Evolutionary conservation across 1,139 yeast species (phyloP).

Genomic region (Protomyces macrosporus): DNA sequence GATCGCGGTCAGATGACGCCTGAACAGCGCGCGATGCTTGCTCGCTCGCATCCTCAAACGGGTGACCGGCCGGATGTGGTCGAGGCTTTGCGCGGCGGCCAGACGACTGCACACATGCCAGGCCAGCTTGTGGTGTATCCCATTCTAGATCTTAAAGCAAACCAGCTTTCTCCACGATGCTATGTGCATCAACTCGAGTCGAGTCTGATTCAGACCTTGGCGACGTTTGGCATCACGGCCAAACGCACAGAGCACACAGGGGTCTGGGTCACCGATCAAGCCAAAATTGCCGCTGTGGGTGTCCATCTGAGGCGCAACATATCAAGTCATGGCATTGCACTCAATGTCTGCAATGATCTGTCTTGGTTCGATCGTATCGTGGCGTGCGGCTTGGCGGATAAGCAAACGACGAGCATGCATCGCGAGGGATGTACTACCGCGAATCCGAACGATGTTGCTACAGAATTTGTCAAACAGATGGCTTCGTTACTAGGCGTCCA

Average conservation of each 20-base stretch:
- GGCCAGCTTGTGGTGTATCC: conserved; percentile 90
- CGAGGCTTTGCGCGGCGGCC: conserved; percentile 91
- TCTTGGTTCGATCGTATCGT: conserved; percentile 62
- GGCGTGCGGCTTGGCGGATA: conserved; percentile 79
- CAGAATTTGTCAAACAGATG: neutral
- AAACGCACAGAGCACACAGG: conserved; percentile 72
- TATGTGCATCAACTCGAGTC: conserved; percentile 67
- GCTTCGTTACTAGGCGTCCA: neutral
- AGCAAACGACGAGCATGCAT: conserved; percentile 50
- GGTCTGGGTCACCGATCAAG: conserved; percentile 33
- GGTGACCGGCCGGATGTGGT: conserved; percentile 50
- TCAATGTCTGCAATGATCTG: conserved; percentile 71
- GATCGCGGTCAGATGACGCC: conserved; percentile 45
- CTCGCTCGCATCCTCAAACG: neutral
- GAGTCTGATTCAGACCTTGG: conserved; percentile 54
- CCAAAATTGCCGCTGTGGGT: conserved; percentile 87
- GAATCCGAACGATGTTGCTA: neutral
- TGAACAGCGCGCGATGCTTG: neutral
- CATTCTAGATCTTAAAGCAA: conserved; percentile 55
- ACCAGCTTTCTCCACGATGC: conserved; percentile 58
- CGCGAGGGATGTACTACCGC: conserved; percentile 4
- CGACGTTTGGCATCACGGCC: conserved; percentile 45
- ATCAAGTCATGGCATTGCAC: conserved; percentile 83
- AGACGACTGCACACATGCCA: conserved; percentile 92
- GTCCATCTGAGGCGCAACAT: conserved; percentile 77